Base-by-base conservation (phyloP, 2,329 filamentous ascomycete species). In the Monilinia laxa region DNA sequence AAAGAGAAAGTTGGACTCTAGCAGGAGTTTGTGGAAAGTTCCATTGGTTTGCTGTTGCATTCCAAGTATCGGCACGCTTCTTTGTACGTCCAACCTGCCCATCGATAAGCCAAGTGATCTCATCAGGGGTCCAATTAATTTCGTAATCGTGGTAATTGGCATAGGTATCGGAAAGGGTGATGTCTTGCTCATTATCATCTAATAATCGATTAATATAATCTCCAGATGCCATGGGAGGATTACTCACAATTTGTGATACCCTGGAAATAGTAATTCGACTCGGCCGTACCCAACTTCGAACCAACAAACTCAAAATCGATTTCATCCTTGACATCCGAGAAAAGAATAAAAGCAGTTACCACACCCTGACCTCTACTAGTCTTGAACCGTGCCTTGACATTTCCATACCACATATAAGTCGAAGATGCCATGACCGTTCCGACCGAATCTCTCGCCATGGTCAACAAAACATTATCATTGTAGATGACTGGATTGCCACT, bases 321-420 rank as follows among this genome's bases (percentile, higher is more conserved):
- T 80, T 99, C 95, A 76, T 99, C 95, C 84, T 97, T 96, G 75
- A 96, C 90, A 75, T 98, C 94, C 47, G 91, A 93, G 79, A 97
- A 87, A 76, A 98, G 83, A 77, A 99, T 99, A 77, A 99, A 99
- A 40, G 93, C 94, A 2, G 93, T 96, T n/a, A 99, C 90, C 28
- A 99, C 95, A 83, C 95, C 95, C 56, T 83, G 81, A 67, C 93
- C 93, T 75, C 91, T 88, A 71, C 89, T 90, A 0, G 93, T 94
- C 83, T 92, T 95, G 78, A 98, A 82, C 66, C 82, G 90, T 65
- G 92, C 92, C 78, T 90, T 90, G 74, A 97, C 89, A 79, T 91
- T 97, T 76, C 95, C 95, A 79, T 98, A 99, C 95, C 95, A 98
- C 80, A 99, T 89, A 80, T 97, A 98, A 67, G 92, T 94, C 10